Evolutionary conservation across 2,329 filamentous ascomycete genomes (phyloP), one percentile per base, ranked within the genome.

Genomic region (Penicillium sp.): DNA sequence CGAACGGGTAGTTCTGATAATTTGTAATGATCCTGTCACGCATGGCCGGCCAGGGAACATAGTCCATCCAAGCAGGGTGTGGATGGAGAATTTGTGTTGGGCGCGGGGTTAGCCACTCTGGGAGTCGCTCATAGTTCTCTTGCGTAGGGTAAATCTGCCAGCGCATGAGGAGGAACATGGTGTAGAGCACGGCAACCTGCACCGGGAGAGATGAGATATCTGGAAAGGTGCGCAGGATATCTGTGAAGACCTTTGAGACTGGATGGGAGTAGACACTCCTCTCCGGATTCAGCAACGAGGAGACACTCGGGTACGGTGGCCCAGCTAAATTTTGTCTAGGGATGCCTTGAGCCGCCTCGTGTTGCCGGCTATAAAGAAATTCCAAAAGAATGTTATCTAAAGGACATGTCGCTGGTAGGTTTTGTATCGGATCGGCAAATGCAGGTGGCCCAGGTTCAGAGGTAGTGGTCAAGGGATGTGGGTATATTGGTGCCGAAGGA

Each of bases 101-200:
- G 1, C 82, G 78, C 1, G 92, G 91, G 0, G 82, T 82, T 39
- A 87, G 76, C 85, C 89, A 96, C 5, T 85, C 80, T 0, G 92
- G 91, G 11, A 96, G 76, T 4, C 88, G 82, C 25, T 91, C 84
- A 72, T 89, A 92, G 75, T 92, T 95, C 64, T 92, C 88, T 59
- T 82, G 81, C 0, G 90, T 90, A 0, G 91, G 91, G 29, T 84
- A 84, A 55, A 96, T 88, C 70, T 91, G 87, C 90, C 92, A 96
- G 41, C 88, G 84, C 87, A 94, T 91, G 61, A 92, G 71, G 33
- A 92, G 81, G 74, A 95, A 96, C 90, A 96, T 95, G 69, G 88
- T 79, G 71, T 92, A 95, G 8, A 96, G 81, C 7, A 91, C 85
- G 9, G 89, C 91, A 0, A 95, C 85, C 66, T 90, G 88, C 74